Conservation (phyloP, 352 stramenopile species). For the Phytopythium cucurbitacearum region DNA sequence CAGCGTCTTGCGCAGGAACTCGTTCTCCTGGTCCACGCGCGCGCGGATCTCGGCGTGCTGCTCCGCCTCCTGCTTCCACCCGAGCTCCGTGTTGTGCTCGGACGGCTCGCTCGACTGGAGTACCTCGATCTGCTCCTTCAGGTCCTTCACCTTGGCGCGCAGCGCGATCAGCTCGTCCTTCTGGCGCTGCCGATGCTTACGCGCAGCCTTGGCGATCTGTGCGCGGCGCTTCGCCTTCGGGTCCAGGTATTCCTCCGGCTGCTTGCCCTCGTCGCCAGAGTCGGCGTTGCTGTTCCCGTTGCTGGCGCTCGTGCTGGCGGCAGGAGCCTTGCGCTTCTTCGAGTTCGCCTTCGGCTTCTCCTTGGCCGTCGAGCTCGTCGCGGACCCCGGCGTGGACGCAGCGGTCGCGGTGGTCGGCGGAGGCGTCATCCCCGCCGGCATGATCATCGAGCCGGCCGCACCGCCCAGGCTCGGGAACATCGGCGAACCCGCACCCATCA, state of each 20-base stretch:
- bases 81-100: conserved; percentile 86
- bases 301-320: conserved; percentile 15
- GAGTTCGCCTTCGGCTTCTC: conserved; percentile 40
- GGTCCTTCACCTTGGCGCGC: conserved; percentile 83
- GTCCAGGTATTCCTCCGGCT: conserved; percentile 77
- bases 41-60: conserved; percentile 86
- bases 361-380: conserved; percentile 22
- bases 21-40: conserved; percentile 86
- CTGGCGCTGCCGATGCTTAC: conserved; percentile 84
- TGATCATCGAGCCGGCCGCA: conserved; percentile 4
- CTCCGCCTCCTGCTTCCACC: conserved; percentile 87
- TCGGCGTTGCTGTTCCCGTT: conserved; percentile 35
- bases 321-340: conserved; percentile 75
- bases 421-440: conserved; percentile 6
- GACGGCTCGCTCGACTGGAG: conserved; percentile 85
- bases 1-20: conserved; percentile 85
- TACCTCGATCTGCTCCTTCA: conserved; percentile 89
- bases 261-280: conserved; percentile 49
- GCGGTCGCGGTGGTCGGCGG: conserved; percentile 11
- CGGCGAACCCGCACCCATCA: conserved; percentile 53
- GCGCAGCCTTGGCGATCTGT: conserved; percentile 85
- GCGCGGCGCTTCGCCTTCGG: conserved; percentile 83
- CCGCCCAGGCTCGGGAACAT: conserved; percentile 65
- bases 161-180: conserved; percentile 86
- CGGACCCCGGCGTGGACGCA: conserved; percentile 8